These are phyloP conservation scores for Hypocrella siamensis DNA, from an alignment of 2,329 filamentous ascomycete genomes.

Conservation along the genomic window DNA sequence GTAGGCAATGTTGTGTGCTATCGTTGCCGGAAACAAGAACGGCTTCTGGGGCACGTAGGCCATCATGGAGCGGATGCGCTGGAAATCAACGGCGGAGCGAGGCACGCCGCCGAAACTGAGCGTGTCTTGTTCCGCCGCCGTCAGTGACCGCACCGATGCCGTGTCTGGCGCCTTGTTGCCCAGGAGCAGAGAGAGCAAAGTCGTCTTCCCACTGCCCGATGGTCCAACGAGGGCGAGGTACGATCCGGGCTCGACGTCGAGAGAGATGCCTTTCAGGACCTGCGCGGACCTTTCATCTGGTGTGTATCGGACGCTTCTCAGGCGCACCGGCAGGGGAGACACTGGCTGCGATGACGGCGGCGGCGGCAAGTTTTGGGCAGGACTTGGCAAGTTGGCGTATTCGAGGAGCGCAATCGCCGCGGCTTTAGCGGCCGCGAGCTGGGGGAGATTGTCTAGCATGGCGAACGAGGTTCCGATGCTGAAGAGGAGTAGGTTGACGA, in stretches of 20 bases:
- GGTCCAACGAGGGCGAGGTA: constrained; percentile 67
- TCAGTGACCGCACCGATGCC: too few species aligned
- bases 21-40: constrained; percentile 60
- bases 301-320: constrained; percentile 41
- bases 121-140: constrained; percentile 13
- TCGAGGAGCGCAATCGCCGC: constrained; percentile 56
- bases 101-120: constrained; percentile 44
- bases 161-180: constrained; percentile 43
- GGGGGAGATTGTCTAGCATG: constrained; percentile 61
- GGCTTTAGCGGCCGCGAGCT: constrained; percentile 59
- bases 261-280: constrained; percentile 15
- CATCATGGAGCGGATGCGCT: constrained; percentile 42
- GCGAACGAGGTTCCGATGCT: constrained; percentile 57
- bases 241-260: constrained; percentile 45
- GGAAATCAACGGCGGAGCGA: constrained; percentile 41
- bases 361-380: neutral
- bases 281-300: constrained; percentile 1
- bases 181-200: constrained; percentile 59
- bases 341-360: constrained; percentile 7
- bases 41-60: constrained; percentile 57
- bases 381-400: constrained; percentile 36
- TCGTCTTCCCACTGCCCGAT: constrained; percentile 87
- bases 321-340: constrained; percentile 28
- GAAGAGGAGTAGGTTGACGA: constrained; percentile 74
- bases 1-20: constrained; percentile 72